phyloP scores from a whole-genome alignment of 2,329 filamentous ascomycete genomes.

The Chrysosphaeria jannelii region DNA sequence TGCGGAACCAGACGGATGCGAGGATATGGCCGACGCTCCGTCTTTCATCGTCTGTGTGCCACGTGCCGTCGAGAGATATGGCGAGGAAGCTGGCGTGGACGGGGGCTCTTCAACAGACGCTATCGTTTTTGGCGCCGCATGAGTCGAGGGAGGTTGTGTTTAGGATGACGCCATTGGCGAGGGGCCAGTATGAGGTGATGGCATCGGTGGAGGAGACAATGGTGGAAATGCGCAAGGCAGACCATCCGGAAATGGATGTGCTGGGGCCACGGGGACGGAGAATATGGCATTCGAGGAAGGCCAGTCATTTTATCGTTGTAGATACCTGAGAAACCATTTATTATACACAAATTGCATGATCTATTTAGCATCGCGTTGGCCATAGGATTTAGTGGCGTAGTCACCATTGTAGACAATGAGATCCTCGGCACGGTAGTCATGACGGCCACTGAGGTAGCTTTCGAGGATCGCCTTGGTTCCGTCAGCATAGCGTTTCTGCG shows the following conservation, averaged over 20 bases:
- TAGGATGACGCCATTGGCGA: conserved; percentile 44
- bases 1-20: conserved; percentile 42
- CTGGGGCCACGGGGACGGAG: no score
- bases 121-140: conserved; percentile 30
- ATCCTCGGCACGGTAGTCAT: conserved; percentile 74
- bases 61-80: conserved; percentile 41
- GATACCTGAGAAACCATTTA: no score
- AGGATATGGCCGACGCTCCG: conserved; percentile 44
- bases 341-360: no score
- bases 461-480: conserved; percentile 74
- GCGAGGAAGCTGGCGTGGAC: conserved; percentile 64
- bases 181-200: conserved; percentile 56
- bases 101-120: conserved; percentile 46
- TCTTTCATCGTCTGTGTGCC: conserved; percentile 44
- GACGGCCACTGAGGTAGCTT: conserved; percentile 62
- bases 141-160: conserved; percentile 29
- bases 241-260: no score
- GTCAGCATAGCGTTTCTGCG: conserved; percentile 70
- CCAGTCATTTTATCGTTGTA: no score
- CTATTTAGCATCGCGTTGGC: conserved; percentile 29
- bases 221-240: no score
- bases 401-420: conserved; percentile 72
- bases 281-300: no score
- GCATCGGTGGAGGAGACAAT: conserved; percentile 66
- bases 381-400: conserved; percentile 87